phyloP scores from a whole-genome alignment of 2,329 filamentous ascomycete genomes.

The Rhynchosporium graminicola region DNA sequence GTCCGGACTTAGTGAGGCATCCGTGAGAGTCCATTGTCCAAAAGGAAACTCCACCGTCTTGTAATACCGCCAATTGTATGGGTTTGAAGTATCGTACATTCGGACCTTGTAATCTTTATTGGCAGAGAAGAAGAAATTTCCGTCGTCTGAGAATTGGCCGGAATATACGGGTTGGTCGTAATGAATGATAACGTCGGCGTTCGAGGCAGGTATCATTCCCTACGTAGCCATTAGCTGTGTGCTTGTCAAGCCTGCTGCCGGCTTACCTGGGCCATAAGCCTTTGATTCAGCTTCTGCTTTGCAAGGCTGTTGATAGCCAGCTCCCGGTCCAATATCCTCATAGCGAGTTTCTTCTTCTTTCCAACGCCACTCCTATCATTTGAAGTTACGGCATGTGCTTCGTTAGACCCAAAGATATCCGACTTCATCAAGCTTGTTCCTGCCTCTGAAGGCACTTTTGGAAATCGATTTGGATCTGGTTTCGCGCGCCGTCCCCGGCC shows the following conservation, averaged over 20 bases:
- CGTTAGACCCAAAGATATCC: slow-evolving; percentile 75
- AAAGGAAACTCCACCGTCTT: slow-evolving; percentile 84
- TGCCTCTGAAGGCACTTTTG: slow-evolving; percentile 79
- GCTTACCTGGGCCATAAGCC: slow-evolving; percentile 66
- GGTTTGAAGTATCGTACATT: slow-evolving; percentile 97
- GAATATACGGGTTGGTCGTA: slow-evolving; percentile 87
- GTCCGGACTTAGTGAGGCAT: slow-evolving; percentile 87
- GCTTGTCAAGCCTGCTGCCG: not conserved
- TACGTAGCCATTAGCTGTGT: slow-evolving; percentile 42
- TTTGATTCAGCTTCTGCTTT: slow-evolving; percentile 60
- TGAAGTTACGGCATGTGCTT: slow-evolving; percentile 53
- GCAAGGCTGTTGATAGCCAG: slow-evolving; percentile 67
- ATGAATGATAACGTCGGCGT: slow-evolving; percentile 84
- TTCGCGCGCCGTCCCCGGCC: slow-evolving; percentile 47
- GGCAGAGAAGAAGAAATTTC: slow-evolving; percentile 94
- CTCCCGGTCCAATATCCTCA: slow-evolving; percentile 78
- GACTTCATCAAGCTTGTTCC: slow-evolving; percentile 79
- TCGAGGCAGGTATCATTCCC: slow-evolving; percentile 74
- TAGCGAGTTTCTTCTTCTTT: slow-evolving; percentile 59
- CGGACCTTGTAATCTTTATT: slow-evolving; percentile 91
- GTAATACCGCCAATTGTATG: slow-evolving; percentile 94
- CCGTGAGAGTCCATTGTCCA: slow-evolving; percentile 94
- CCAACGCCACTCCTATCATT: slow-evolving; percentile 45
- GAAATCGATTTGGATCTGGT: slow-evolving; percentile 64
- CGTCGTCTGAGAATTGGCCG: slow-evolving; percentile 94